Conservation (phyloP, 495 filamentous ascomycete species). For the Hypoxylon fragiforme region DNA sequence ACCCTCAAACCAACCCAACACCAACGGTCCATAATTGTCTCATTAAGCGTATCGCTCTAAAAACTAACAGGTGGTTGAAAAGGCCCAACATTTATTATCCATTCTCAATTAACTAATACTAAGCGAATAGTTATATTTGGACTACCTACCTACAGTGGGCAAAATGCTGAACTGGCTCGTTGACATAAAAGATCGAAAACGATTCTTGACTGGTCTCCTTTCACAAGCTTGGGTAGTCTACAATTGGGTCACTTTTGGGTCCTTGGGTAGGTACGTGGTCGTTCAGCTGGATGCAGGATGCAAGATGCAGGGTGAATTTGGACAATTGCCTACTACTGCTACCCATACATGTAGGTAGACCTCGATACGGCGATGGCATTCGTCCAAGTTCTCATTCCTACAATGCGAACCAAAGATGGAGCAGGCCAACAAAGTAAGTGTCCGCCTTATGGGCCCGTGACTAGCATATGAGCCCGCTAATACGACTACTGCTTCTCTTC, state of each 20-base stretch:
- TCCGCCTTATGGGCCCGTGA: not conserved
- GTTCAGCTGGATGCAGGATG: not conserved
- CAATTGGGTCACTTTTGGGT: slow-evolving; percentile 27
- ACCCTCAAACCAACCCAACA: too few relatives aligned
- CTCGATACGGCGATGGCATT: slow-evolving; percentile 11
- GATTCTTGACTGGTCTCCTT: not conserved
- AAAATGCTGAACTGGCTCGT: not conserved
- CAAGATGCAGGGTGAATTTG: not conserved
- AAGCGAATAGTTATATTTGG: too few relatives aligned
- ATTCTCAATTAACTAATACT: too few relatives aligned
- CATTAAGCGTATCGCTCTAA: too few relatives aligned
- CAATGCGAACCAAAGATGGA: slow-evolving; percentile 2
- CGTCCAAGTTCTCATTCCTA: slow-evolving; percentile 14
- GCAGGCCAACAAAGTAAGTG: not conserved
- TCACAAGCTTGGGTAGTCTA: slow-evolving; percentile 4
- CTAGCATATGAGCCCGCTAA: slow-evolving; percentile 6
- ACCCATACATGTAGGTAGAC: not conserved
- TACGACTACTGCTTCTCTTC: too few relatives aligned
- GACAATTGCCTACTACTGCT: slow-evolving; percentile 1
- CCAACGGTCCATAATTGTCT: too few relatives aligned
- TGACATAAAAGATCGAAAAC: not conserved
- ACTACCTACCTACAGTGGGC: too few relatives aligned
- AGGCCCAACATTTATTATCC: too few relatives aligned
- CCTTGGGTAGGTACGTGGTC: not conserved
- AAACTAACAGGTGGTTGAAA: too few relatives aligned